Base-by-base conservation (phyloP, 2,329 filamentous ascomycete genomes). In the Paracoccidioides brasiliensis region DNA sequence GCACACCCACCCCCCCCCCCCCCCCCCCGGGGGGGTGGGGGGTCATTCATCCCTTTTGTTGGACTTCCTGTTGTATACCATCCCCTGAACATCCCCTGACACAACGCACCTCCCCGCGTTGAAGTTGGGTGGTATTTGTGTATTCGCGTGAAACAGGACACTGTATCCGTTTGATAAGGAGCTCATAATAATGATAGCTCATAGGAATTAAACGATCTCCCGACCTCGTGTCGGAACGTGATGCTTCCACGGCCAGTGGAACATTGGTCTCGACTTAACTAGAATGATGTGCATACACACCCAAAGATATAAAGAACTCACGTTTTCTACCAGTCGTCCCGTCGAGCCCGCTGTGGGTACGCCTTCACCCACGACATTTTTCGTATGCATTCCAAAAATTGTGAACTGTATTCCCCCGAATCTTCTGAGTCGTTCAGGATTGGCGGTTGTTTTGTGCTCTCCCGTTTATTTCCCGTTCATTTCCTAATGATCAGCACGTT, bases 151-250 rank as follows among this genome's bases (percentile, higher is more conserved):
- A 33, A 33, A 37, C 32, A 22, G 15, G 22, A 35, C 14, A 9
- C 32, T 49, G 2, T 7, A 10, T 51, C 35, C 3, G 15, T 51
- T 41, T 38, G 33, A 38, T 40, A 44, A 48, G 28, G 15, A n/a
- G 8, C 52, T 54, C 40, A 48, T 46, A 37, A 10, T 46, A 37
- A 54, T 40, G 9, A 15, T 35, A 54, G 52, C 12, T 48, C 52
- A 8, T 54, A 54, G 52, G 22, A 54, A 54, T 48, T 54, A 54
- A 54, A 45, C 40, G 15, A 43, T 30, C 33, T n/a, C 12, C 10
- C 28, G n/a, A 22, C 14, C 45, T 35, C 32, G 5, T 48, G 32
- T 3, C 5, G 3, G 10, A 15, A 22, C 22, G 22, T 22, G 10
- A 15, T 15, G 33, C 45, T 8, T 32, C 22, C 43, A 45, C 10